Conservation (phyloP, 208 protist species). For the Polymyxa betae region DNA sequence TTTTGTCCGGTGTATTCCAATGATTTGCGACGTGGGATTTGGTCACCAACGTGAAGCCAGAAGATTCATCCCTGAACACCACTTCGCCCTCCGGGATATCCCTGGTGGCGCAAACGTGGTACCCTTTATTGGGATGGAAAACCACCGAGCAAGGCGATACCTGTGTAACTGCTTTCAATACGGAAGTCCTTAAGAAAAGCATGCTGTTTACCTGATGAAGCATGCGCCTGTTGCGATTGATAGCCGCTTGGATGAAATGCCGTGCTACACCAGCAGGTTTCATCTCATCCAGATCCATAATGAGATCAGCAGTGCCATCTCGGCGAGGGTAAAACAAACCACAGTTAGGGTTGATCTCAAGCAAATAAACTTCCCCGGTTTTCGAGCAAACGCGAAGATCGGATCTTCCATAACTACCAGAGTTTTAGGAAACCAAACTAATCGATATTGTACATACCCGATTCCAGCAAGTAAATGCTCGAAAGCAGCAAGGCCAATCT, state of each 20-base stretch:
- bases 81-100: not conserved
- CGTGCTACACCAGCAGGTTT: not conserved
- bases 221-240: conserved; percentile 2
- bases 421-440: not conserved
- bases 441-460: conserved; percentile 14
- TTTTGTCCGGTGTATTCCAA: not conserved
- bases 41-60: not conserved
- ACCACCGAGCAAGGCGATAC: not conserved
- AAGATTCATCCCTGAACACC: conserved; percentile 15
- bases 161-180: not conserved
- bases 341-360: conserved; percentile 49
- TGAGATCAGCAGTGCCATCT: conserved; percentile 35
- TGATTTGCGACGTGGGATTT: not conserved
- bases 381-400: conserved; percentile 3
- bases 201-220: not conserved
- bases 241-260: conserved; percentile 44
- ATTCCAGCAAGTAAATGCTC: not conserved
- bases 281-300: conserved; percentile 10
- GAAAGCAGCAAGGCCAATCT: conserved; percentile 34
- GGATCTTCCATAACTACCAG: not conserved
- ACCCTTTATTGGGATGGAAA: conserved; percentile 21
- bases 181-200: not conserved
- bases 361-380: conserved; percentile 40
- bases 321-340: conserved; percentile 25
- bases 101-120: not conserved